These are phyloP conservation scores for Gamsiella multidivaricata DNA, from an alignment of 192 early-diverging fungal species.

Conservation along the genomic window DNA sequence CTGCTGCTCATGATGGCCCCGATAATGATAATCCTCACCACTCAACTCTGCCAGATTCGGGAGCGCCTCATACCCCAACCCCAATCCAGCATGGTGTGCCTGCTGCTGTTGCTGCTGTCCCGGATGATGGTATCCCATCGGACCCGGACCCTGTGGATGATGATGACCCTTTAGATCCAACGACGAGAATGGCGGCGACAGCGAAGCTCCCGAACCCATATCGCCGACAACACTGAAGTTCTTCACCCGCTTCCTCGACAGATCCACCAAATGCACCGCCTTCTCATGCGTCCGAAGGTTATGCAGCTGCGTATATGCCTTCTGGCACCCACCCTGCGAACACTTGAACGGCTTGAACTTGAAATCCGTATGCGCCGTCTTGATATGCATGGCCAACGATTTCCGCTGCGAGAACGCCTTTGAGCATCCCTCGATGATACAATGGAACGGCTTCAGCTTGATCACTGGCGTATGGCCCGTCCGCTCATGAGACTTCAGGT, in stretches of 20 bases:
- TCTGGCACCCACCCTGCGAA: slow-evolving; percentile 72
- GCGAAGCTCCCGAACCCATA: not conserved
- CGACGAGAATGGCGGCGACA: not conserved
- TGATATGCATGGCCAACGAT: slow-evolving; percentile 78
- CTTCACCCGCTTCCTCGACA: slow-evolving; percentile 48
- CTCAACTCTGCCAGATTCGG: slow-evolving; percentile 13
- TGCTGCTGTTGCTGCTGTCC: not conserved
- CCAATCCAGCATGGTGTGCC: slow-evolving; percentile 23
- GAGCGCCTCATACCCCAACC: slow-evolving; percentile 29
- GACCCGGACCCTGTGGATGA: not conserved
- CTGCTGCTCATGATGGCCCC: slow-evolving; percentile 27
- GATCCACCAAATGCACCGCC: slow-evolving; percentile 55
- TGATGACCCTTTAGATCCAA: slow-evolving; percentile 8
- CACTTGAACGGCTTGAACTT: slow-evolving; percentile 71
- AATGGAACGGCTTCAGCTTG: slow-evolving; percentile 52
- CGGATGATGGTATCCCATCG: slow-evolving; percentile 11
- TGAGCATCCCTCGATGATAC: slow-evolving; percentile 48
- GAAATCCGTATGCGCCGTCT: slow-evolving; percentile 46
- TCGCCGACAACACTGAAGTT: slow-evolving; percentile 9
- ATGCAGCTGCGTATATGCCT: slow-evolving; percentile 82
- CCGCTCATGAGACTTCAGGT: slow-evolving; percentile 60
- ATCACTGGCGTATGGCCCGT: slow-evolving; percentile 63
- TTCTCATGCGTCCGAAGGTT: slow-evolving; percentile 85
- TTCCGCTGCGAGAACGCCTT: slow-evolving; percentile 70
- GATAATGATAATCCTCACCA: slow-evolving; percentile 14